Evolutionary conservation across 2,329 filamentous ascomycete species (phyloP), one percentile per base, ranked within the genome.

Genomic region (Trematosphaeria pertusa): DNA sequence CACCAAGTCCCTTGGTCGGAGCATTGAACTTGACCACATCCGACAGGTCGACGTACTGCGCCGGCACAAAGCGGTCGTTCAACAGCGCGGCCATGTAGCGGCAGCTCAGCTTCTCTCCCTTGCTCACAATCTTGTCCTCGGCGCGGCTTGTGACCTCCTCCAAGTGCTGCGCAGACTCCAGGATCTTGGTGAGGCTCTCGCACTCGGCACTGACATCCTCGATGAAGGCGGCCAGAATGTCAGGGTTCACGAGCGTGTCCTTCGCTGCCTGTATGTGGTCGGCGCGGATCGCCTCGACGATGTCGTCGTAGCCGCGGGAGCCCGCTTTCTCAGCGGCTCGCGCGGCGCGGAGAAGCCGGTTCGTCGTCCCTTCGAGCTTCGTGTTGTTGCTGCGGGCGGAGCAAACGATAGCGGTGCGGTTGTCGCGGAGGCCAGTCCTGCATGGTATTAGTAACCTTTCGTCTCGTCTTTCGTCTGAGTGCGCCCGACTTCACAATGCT

Each of bases 61-160:
- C 88, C 35, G 89, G 87, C 4, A 96, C 86, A 14, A 89, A 87
- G 62, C 83, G 81, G 64, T 96, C 91, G 67, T 88, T 85, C 55
- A 99, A 75, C 50, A 97, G 74, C 5, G 88, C 86, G 17, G 93
- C 83, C 88, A 99, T 92, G 71, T 94, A 94, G 22, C 87, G 83
- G 73, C 93, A 97, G 74, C 91, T 95, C 58, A 99, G 78, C 76
- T 96, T 97, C 80, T 99, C 94, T 44, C 94, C 94, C 60, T 94
- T 91, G 70, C 91, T 95, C 51, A 97, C 87, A 52, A 99, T 90
- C 60, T 93, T 88, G 61, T 83, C 79, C 67, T 79, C 79, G 5
- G 75, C 78, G 46, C 76, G 74, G 40, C 67, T 71, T 15, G 77
- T 80, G 37, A 83, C 74, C 44, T 80, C 79, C 52, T 76, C 76